Conservation (phyloP, 2,329 filamentous ascomycete genomes). For the Xylariales sp. region DNA sequence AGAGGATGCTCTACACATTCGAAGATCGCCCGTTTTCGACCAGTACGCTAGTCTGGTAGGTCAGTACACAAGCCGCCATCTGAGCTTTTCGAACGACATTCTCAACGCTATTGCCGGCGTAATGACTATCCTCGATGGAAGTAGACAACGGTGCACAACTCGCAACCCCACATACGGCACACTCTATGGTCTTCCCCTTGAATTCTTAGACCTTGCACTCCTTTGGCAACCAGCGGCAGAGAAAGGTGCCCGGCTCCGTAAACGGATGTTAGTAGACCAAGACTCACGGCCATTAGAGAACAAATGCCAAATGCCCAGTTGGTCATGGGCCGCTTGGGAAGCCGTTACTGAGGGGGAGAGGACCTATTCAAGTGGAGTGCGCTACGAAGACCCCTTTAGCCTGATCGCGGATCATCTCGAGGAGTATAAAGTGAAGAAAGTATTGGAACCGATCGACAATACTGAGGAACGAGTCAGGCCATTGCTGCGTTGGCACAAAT, state of each 20-base stretch:
- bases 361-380: neutral
- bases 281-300: neutral
- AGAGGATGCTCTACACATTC: neutral
- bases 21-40: neutral
- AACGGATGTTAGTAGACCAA: neutral
- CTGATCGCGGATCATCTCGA: neutral
- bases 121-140: conserved; percentile 1
- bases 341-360: neutral
- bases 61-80: conserved; percentile 1
- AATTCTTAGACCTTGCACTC: neutral
- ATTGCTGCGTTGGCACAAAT: conserved; percentile 1
- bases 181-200: conserved; percentile 1
- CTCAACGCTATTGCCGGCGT: conserved; percentile 1
- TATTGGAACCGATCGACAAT: neutral
- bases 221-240: conserved; percentile 2
- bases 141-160: neutral
- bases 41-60: neutral
- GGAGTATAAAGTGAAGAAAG: neutral
- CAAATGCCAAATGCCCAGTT: neutral
- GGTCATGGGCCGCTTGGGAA: conserved; percentile 1
- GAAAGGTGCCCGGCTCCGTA: neutral
- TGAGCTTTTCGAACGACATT: conserved; percentile 2
- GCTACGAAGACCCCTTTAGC: neutral
- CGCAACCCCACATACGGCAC: neutral
- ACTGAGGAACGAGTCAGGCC: conserved; percentile 1